A percentile compares a stretch with the other conserved stretches of the same genome.
These are phyloP conservation scores for Darksidea phi DNA, from an alignment of 495 filamentous ascomycete species.

Conservation along the genomic window DNA sequence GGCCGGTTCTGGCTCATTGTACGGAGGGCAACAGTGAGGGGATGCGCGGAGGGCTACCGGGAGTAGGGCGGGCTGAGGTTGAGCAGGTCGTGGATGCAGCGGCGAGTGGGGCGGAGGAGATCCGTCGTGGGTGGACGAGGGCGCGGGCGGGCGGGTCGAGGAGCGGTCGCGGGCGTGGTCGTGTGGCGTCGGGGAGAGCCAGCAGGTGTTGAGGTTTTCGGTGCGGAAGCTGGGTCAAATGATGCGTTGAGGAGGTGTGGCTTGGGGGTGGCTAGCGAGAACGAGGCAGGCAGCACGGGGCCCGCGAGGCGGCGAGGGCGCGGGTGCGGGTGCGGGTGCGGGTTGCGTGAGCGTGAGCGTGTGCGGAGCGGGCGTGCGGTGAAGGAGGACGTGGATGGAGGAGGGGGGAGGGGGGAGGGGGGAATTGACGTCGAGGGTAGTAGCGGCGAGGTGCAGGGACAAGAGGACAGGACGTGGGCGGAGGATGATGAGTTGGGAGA, in stretches of 20 bases:
- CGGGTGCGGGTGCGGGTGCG: neutral
- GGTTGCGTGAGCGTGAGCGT: too few species aligned
- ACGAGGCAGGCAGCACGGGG: conserved; percentile 3
- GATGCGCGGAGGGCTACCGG: conserved; percentile 41
- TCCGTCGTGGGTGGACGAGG: conserved; percentile 52
- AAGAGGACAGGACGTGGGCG: neutral
- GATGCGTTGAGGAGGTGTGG: conserved; percentile 29
- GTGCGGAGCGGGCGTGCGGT: too few species aligned
- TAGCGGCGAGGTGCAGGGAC: too few species aligned
- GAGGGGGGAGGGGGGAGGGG: too few species aligned
- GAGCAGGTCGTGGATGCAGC: conserved; percentile 49
- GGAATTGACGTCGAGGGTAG: too few species aligned
- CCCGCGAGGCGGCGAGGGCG: conserved; percentile 1
- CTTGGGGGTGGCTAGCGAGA: conserved; percentile 27
- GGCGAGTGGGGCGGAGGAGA: conserved; percentile 43
- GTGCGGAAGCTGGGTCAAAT: conserved; percentile 11
- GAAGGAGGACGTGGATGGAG: too few species aligned
- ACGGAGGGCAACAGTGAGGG: conserved; percentile 33
- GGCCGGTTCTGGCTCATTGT: conserved; percentile 73
- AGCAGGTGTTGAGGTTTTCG: conserved; percentile 4
- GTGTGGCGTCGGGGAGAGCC: conserved; percentile 2
- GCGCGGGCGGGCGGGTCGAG: neutral
- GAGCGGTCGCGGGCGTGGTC: conserved; percentile 35
- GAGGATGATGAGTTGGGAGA: neutral
- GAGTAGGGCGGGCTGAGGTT: conserved; percentile 51